These are phyloP conservation scores for Raphanus hybrid DNA, from an alignment of 441 rosid species.

Conservation along the genomic window DNA sequence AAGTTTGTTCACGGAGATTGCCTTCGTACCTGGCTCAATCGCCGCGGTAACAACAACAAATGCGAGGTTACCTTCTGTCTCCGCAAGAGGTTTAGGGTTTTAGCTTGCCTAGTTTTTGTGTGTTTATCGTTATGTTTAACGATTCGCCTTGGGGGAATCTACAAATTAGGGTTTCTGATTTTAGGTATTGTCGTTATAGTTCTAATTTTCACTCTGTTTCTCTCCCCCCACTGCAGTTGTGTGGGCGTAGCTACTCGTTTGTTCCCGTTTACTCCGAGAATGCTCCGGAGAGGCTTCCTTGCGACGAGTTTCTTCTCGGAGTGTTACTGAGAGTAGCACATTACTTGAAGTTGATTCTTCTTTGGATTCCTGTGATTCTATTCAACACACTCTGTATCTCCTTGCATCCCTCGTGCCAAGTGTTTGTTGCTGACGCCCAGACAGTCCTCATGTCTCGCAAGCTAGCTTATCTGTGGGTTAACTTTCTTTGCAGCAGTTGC, in stretches of 20 bases:
- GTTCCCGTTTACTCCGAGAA: slow-evolving; percentile 35
- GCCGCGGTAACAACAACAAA: slow-evolving; percentile 2
- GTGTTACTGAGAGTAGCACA: slow-evolving; percentile 17
- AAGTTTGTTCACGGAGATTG: slow-evolving; percentile 34
- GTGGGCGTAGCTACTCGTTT: slow-evolving; percentile 30
- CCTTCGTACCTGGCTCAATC: slow-evolving; percentile 35
- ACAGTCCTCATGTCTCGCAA: too few relatives aligned
- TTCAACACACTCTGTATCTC: slow-evolving; percentile 18
- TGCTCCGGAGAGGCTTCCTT: slow-evolving; percentile 37
- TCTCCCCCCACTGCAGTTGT: slow-evolving; percentile 16
- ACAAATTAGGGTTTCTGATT: too few relatives aligned
- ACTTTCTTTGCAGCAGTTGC: too few relatives aligned
- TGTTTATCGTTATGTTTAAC: too few relatives aligned
- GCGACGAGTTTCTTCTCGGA: slow-evolving; percentile 14
- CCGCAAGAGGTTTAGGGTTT: background rate
- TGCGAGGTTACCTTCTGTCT: slow-evolving; percentile 30
- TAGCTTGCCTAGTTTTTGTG: too few relatives aligned
- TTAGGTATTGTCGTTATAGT: too few relatives aligned
- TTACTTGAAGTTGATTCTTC: slow-evolving; percentile 12
- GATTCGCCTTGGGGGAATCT: too few relatives aligned
- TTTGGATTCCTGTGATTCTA: slow-evolving; percentile 28
- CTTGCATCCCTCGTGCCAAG: slow-evolving; percentile 3
- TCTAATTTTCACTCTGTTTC: background rate
- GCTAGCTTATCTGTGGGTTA: too few relatives aligned
- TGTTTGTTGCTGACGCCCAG: background rate